These are phyloP conservation scores for Nowakowskiella sp. DNA, from an alignment of 192 early-diverging fungal genomes.

Conservation along the genomic window DNA sequence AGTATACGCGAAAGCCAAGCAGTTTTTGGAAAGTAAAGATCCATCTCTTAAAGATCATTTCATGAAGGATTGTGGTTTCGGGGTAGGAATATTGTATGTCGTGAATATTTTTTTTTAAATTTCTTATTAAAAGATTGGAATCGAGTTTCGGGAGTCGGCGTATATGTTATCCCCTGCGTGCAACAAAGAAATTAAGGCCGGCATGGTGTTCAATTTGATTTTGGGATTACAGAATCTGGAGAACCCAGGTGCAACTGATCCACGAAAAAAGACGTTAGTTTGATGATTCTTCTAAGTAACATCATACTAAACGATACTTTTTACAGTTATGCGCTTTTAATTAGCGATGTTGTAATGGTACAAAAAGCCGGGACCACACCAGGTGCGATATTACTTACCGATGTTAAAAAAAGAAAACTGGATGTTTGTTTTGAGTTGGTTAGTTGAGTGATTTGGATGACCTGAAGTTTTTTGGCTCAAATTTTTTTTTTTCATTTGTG, in stretches of 20 bases:
- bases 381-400: slow-evolving; percentile 52
- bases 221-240: slow-evolving; percentile 80
- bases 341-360: slow-evolving; percentile 68
- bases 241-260: slow-evolving; percentile 64
- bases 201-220: slow-evolving; percentile 79
- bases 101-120: background rate
- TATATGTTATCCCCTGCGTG: slow-evolving; percentile 73
- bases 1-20: slow-evolving; percentile 63
- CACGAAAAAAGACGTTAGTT: slow-evolving; percentile 55
- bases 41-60: slow-evolving; percentile 84
- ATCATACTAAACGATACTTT: slow-evolving; percentile 4
- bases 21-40: slow-evolving; percentile 64
- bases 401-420: slow-evolving; percentile 41
- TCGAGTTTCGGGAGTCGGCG: slow-evolving; percentile 83
- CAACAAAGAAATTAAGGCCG: slow-evolving; percentile 53
- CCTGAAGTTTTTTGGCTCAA: background rate
- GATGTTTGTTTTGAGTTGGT: background rate
- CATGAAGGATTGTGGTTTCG: slow-evolving; percentile 79
- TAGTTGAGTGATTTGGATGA: background rate
- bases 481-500: slow-evolving; percentile 9
- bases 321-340: slow-evolving; percentile 65
- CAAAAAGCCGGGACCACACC: slow-evolving; percentile 65
- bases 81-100: slow-evolving; percentile 34
- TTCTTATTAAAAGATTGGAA: slow-evolving; percentile 60
- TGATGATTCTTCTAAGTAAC: slow-evolving; percentile 2